A percentile compares a stretch with the other conserved stretches of the same genome.
Conservation (phyloP, 495 filamentous ascomycete genomes). For the Cudoniella acicularis region DNA sequence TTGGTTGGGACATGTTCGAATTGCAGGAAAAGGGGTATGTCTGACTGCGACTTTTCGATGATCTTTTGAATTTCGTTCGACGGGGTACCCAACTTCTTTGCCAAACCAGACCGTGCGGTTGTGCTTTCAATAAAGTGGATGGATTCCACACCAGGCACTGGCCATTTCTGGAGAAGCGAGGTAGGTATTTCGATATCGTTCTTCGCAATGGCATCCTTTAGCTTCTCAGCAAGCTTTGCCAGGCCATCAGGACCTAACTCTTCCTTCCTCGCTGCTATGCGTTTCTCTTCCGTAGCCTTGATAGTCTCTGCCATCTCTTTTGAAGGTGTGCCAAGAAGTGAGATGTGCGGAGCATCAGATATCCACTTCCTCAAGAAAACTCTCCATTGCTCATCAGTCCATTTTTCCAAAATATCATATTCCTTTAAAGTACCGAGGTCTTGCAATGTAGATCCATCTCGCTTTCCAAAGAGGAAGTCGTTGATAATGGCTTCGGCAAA, state of each 20-base stretch:
- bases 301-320: slow-evolving; percentile 63
- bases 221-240: slow-evolving; percentile 64
- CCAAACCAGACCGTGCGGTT: slow-evolving; percentile 81
- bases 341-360: slow-evolving; percentile 77
- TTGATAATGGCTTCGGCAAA: slow-evolving; percentile 80
- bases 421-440: slow-evolving; percentile 64
- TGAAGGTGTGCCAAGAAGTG: slow-evolving; percentile 83
- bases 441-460: slow-evolving; percentile 76
- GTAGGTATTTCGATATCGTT: slow-evolving; percentile 79
- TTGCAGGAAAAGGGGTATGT: slow-evolving; percentile 84
- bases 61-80: slow-evolving; percentile 70
- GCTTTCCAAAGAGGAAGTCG: slow-evolving; percentile 85
- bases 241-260: slow-evolving; percentile 53
- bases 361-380: slow-evolving; percentile 80
- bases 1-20: slow-evolving; percentile 89
- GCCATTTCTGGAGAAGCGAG: slow-evolving; percentile 71
- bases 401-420: slow-evolving; percentile 72
- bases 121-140: slow-evolving; percentile 91
- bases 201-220: slow-evolving; percentile 74
- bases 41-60: slow-evolving; percentile 64
- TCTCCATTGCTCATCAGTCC: slow-evolving; percentile 82
- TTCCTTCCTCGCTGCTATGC: slow-evolving; percentile 50
- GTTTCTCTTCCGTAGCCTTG: slow-evolving; percentile 65
- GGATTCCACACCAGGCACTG: slow-evolving; percentile 77
- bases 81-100: slow-evolving; percentile 60